Evolutionary conservation across 306 rosid genomes (phyloP).

Genomic region (Citrullus colocynthis): DNA sequence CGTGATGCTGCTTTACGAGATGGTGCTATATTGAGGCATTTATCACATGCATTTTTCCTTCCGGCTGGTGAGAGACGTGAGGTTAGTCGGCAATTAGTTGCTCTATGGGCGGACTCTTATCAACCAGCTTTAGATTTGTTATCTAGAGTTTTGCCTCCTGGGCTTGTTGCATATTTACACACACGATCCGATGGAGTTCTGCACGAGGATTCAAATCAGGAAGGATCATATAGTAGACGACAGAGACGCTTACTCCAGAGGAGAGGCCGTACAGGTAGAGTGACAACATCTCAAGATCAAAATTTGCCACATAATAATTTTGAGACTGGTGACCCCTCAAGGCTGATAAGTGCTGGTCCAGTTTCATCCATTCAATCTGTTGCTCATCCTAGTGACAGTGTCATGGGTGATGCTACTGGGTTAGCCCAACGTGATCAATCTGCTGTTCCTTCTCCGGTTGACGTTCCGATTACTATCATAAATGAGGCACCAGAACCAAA

Average conservation of each 20-base stretch:
- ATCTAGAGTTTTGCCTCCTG: conserved; percentile 95
- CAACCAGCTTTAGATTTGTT: conserved; percentile 84
- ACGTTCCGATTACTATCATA: conserved; percentile 25
- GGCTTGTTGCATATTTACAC: conserved; percentile 96
- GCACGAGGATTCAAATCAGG: conserved; percentile 51
- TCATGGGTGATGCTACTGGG: conserved; percentile 28
- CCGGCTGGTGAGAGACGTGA: conserved; percentile 87
- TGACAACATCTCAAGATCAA: conserved; percentile 59
- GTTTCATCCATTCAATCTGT: conserved; percentile 38
- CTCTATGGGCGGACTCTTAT: conserved; percentile 99
- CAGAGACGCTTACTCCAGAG: conserved; percentile 79
- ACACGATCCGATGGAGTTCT: conserved; percentile 69
- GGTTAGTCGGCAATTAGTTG: conserved; percentile 95
- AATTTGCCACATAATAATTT: conserved; percentile 45
- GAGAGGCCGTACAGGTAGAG: conserved; percentile 76
- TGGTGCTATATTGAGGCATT: conserved; percentile 95
- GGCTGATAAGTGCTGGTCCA: conserved; percentile 47
- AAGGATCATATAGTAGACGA: conserved; percentile 67
- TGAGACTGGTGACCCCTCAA: conserved; percentile 52
- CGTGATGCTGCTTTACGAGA: conserved; percentile 97
- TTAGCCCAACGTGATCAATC: conserved; percentile 40
- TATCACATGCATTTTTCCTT: conserved; percentile 80
- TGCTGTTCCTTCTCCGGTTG: conserved; percentile 26
- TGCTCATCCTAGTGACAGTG: conserved; percentile 41
- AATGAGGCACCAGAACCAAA: conserved; percentile 37